Evolutionary conservation across 352 stramenopile genomes (phyloP), one percentile per base, ranked within the genome.

Genomic region (Vaucheria bursata): DNA sequence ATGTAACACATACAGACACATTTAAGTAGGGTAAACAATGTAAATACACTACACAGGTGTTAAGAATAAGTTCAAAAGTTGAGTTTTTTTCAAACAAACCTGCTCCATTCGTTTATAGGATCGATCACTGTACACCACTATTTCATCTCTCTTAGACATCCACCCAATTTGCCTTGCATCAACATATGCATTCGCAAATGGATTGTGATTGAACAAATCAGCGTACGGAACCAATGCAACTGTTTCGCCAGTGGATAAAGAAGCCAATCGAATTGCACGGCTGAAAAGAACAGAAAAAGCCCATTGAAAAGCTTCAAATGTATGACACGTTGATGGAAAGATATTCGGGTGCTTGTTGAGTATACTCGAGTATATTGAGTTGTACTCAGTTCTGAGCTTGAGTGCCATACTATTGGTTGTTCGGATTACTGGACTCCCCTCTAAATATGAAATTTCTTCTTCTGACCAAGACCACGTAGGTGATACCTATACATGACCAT

Each of bases 171-270:
- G 82, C 71, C 87, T 77, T 1, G 88, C 88, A 80, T 91, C 87
- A 73, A 82, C 77, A 64, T 80, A 79, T 66, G 70, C 52, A 66
- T 73, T 82, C 33, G 77, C 73, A 45, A 81, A 92, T 91, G 12
- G 88, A 69, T 88, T 92, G 77, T 94, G 90, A 79, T 94, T 94
- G 73, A 94, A 92, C 18, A 94, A 80, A 84, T 94, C 90, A 25
- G 88, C 88, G 82, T 94, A 94, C 5, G 90, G 90, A 32, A 92
- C 89, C 80, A 94, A 83, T 4, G 89, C 88, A 1, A 94, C 75
- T 40, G 87, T 82, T 79, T 93, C 89, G 18, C 88, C 89, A 66
- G 37, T 73, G 49, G 52, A 71, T 35, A 84, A 75, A 12, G 50
- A 66, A 2, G 29, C 39, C 38, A 85, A 33, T 37, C 80, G 64